Evolutionary conservation across 2,329 filamentous ascomycete species (phyloP).

Genomic region (Leptographium flavum): DNA sequence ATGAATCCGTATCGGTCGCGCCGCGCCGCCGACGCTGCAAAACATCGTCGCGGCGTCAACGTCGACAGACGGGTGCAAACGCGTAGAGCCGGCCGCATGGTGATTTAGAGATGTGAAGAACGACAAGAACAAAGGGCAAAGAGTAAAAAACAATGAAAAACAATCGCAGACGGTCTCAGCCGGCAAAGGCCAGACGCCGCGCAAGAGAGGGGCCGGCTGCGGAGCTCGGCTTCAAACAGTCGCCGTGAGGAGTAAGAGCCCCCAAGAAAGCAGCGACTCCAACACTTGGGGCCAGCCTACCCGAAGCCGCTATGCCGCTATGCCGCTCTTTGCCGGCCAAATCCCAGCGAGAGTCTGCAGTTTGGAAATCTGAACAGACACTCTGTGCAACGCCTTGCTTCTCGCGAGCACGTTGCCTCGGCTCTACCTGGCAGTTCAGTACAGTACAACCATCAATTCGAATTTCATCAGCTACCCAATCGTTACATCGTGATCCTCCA

Average conservation of each 20-base stretch:
- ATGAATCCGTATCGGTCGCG: conserved; percentile 44
- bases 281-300: too few species aligned
- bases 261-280: too few species aligned
- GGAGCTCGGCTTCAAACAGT: not conserved
- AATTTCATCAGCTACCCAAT: not conserved
- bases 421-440: too few species aligned
- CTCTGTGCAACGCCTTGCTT: too few species aligned
- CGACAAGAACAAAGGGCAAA: not conserved
- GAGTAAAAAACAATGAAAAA: not conserved
- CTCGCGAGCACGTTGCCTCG: too few species aligned
- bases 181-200: not conserved
- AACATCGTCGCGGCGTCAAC: conserved; percentile 29
- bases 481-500: not conserved
- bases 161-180: not conserved
- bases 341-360: too few species aligned
- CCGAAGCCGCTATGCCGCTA: too few species aligned
- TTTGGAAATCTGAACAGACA: too few species aligned
- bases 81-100: conserved; percentile 13
- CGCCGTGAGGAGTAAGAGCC: not conserved
- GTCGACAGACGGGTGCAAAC: conserved; percentile 16
- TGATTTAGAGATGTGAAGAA: not conserved
- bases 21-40: conserved; percentile 31
- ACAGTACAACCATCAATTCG: too few species aligned
- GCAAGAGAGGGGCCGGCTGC: not conserved
- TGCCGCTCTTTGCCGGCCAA: not conserved